Percentiles rank a stretch among this genome's conserved stretches.
These are phyloP conservation scores for Sarocladiaceae sp. DNA, from an alignment of 2,329 filamentous ascomycete genomes.

Conservation along the genomic window DNA sequence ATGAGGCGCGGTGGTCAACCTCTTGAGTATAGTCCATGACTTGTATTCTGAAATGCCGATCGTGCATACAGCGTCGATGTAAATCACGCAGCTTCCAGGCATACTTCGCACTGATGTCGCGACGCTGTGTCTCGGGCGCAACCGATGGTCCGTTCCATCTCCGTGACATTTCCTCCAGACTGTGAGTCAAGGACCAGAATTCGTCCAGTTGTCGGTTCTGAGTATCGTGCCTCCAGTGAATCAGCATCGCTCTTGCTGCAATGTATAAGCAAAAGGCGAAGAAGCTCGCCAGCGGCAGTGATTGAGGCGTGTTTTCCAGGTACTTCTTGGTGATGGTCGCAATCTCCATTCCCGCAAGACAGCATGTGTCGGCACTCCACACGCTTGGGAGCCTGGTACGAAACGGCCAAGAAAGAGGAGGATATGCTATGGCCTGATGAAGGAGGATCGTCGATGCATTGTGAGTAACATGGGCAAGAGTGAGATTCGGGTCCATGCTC, in stretches of 20 bases:
- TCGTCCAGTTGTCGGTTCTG: conserved; percentile 15
- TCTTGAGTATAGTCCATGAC: conserved; percentile 16
- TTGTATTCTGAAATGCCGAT: conserved; percentile 13
- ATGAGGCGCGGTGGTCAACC: not conserved
- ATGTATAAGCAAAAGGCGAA: conserved; percentile 40
- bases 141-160: conserved; percentile 14
- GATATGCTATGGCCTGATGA: conserved; percentile 40
- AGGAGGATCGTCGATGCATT: conserved; percentile 41
- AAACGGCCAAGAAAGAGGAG: conserved; percentile 23
- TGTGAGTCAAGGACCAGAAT: conserved; percentile 19
- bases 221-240: conserved; percentile 24
- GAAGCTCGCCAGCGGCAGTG: conserved; percentile 27
- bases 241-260: conserved; percentile 31
- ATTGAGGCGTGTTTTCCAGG: conserved; percentile 26
- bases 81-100: conserved; percentile 14
- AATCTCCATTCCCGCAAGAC: conserved; percentile 35
- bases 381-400: conserved; percentile 28
- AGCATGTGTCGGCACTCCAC: conserved; percentile 39
- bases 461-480: conserved; percentile 40
- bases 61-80: conserved; percentile 12
- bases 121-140: conserved; percentile 2
- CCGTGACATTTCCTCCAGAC: conserved; percentile 18
- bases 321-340: conserved; percentile 37
- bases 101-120: conserved; percentile 18
- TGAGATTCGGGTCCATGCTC: conserved; percentile 32